A percentile compares a stretch with the other conserved stretches of the same genome.
These are phyloP conservation scores for Lophiotrema nucula DNA, from an alignment of 495 filamentous ascomycete species.

Conservation along the genomic window DNA sequence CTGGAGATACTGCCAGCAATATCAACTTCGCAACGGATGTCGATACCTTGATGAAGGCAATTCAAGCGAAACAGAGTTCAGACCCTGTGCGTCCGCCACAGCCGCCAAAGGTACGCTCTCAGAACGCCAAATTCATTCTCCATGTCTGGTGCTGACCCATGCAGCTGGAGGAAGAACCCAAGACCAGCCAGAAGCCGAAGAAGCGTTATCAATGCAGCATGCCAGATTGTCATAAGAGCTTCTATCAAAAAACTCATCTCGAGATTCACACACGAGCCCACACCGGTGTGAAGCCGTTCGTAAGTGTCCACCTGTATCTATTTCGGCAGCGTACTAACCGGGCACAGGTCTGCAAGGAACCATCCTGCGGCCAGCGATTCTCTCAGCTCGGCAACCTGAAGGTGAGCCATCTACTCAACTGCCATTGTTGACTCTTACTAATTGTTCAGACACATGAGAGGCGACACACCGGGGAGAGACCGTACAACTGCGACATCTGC, in stretches of 20 bases:
- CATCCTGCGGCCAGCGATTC: constrained; percentile 75
- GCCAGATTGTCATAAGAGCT: constrained; percentile 74
- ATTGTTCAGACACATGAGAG: constrained; percentile 71
- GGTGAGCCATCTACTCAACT: constrained; percentile 49
- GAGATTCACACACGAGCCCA: constrained; percentile 89
- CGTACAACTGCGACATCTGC: constrained; percentile 80
- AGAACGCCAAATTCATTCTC: not conserved
- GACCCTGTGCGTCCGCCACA: constrained; percentile 34
- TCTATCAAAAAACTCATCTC: constrained; percentile 89
- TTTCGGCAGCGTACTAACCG: not conserved
- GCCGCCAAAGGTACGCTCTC: constrained; percentile 12
- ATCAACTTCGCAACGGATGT: constrained; percentile 75
- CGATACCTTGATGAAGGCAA: constrained; percentile 88
- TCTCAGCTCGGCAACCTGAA: constrained; percentile 87
- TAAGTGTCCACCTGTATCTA: constrained; percentile 47
- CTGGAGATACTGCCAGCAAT: constrained; percentile 25
- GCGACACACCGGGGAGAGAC: constrained; percentile 82
- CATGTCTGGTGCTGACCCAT: not conserved
- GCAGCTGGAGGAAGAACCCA: constrained; percentile 13
- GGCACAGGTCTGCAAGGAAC: constrained; percentile 66
- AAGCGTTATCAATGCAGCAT: constrained; percentile 77
- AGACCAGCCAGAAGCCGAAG: constrained; percentile 40
- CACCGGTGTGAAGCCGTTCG: constrained; percentile 88
- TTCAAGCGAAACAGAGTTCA: constrained; percentile 67
- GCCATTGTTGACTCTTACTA: constrained; percentile 8